Base-by-base conservation (phyloP, 2,329 filamentous ascomycete species). In the Neofusicoccum cordaticola region DNA sequence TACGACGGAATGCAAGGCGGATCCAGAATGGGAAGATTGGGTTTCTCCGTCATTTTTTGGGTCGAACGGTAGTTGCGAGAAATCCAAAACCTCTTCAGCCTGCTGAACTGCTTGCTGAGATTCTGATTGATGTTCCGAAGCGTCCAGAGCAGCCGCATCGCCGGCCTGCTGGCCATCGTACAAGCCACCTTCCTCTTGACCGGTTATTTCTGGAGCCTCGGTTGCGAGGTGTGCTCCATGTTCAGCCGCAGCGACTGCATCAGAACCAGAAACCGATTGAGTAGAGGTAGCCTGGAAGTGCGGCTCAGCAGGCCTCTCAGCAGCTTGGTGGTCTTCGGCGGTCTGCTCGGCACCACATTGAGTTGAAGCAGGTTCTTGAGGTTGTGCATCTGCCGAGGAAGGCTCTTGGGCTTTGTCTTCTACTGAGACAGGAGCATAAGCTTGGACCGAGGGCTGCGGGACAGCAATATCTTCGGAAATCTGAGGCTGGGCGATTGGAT, bases 1-100 rank as follows among this genome's bases (percentile, higher is more conserved):
- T 45, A 66, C 65, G 7, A 63, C 60, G 12, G 65, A 45, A 51
- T 69, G 61, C 47, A 62, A 34, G 34, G 61, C 34, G 15, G 19
- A 7, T 37, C 60, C 35, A 34, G 52, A 8, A 6, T 41, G 27
- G n/a, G 27, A 35, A 35, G 52, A 50, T n/a, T 51, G 22, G 9
- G 51, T 15, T 12, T 35, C 53, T 22, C 8, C 44, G 8, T 51
- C 35, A 13, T 50, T 22, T 9, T 51, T 42, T 13, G 37, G 17
- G 15, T 62, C 47, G 60, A 62, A 62, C 13, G 60, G 60, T 15
- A 62, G 37, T 6, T 60, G 37, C 19, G 62, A 60, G 15, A 58
- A 60, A 17, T 34, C 51, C 22, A 63, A 22, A 47, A n/a, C 31
- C 17, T 57, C 34, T 6, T 57, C 51, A 17, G 57, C 22, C 17